Conservation (phyloP, 1,284 basidiomycete species). For the Neonothopanus nambi region DNA sequence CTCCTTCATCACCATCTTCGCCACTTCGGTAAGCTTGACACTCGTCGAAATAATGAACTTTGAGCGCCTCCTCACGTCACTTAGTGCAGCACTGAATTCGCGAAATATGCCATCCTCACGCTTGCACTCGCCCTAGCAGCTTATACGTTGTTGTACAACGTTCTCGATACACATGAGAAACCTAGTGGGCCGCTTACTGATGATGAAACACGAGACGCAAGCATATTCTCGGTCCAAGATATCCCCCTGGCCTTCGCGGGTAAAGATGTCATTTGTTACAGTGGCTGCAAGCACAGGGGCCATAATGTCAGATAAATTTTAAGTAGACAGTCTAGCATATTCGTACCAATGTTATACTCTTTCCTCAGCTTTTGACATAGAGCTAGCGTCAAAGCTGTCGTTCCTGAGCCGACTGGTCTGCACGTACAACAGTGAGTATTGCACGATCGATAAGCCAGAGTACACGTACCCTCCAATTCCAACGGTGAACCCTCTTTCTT, state of each 20-base stretch:
- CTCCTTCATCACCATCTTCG: too few relatives aligned
- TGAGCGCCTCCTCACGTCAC: too few relatives aligned
- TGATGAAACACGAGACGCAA: too few relatives aligned
- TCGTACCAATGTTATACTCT: slow-evolving; percentile 85
- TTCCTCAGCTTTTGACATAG: slow-evolving; percentile 86
- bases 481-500: slow-evolving; percentile 93
- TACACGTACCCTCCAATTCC: slow-evolving; percentile 87
- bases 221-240: too few relatives aligned
- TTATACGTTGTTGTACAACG: too few relatives aligned
- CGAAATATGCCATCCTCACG: too few relatives aligned
- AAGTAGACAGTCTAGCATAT: slow-evolving; percentile 8
- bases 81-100: too few relatives aligned
- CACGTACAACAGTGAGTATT: slow-evolving; percentile 7
- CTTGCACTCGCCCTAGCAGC: too few relatives aligned
- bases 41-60: too few relatives aligned
- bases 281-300: slow-evolving; percentile 61
- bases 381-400: slow-evolving; percentile 92
- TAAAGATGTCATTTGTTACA: slow-evolving; percentile 97
- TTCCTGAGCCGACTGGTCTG: slow-evolving; percentile 95
- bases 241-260: slow-evolving; percentile 95
- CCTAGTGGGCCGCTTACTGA: too few relatives aligned
- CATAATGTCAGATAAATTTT: slow-evolving; percentile 7
- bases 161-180: too few relatives aligned
- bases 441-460: slow-evolving; percentile 1
- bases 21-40: too few relatives aligned